Evolutionary conservation across 192 early-diverging fungal genomes (phyloP).

Genomic region (Coemansia sp.): DNA sequence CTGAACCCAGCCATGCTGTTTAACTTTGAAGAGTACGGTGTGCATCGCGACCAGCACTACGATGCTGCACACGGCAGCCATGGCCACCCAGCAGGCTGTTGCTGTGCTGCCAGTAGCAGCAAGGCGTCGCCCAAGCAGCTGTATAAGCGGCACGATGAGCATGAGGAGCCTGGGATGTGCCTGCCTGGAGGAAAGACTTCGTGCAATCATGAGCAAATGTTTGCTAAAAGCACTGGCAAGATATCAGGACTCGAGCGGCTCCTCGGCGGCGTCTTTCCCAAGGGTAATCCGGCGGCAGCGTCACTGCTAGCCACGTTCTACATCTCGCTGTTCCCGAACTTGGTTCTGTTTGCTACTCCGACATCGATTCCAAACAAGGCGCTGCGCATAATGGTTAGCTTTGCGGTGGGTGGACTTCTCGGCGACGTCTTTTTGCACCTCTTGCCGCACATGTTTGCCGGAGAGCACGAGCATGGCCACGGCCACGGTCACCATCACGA

Average conservation of each 20-base stretch:
- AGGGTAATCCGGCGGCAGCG: slow-evolving; percentile 47
- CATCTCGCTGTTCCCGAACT: slow-evolving; percentile 81
- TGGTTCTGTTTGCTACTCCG: slow-evolving; percentile 79
- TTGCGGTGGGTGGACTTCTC: slow-evolving; percentile 84
- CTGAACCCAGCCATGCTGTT: slow-evolving; percentile 56
- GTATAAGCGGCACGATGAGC: slow-evolving; percentile 30
- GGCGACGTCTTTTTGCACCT: slow-evolving; percentile 88
- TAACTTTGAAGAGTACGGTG: slow-evolving; percentile 55
- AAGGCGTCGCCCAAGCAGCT: slow-evolving; percentile 30
- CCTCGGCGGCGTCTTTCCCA: slow-evolving; percentile 54
- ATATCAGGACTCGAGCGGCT: slow-evolving; percentile 43
- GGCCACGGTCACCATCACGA: slow-evolving; percentile 35
- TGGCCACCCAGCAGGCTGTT: slow-evolving; percentile 24
- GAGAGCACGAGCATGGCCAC: slow-evolving; percentile 51
- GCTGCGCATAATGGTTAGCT: slow-evolving; percentile 74
- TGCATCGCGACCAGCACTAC: slow-evolving; percentile 41
- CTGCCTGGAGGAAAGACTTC: slow-evolving; percentile 23
- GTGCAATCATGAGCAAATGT: slow-evolving; percentile 23
- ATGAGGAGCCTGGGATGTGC: slow-evolving; percentile 31
- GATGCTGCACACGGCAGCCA: slow-evolving; percentile 46
- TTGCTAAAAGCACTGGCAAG: slow-evolving; percentile 4
- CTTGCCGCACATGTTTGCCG: slow-evolving; percentile 75
- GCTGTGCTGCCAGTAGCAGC: slow-evolving; percentile 15
- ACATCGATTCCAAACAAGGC: slow-evolving; percentile 60
- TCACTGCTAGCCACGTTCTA: slow-evolving; percentile 75